phyloP scores from a whole-genome alignment of 2,329 filamentous ascomycete genomes.

The Alternaria arbusti region DNA sequence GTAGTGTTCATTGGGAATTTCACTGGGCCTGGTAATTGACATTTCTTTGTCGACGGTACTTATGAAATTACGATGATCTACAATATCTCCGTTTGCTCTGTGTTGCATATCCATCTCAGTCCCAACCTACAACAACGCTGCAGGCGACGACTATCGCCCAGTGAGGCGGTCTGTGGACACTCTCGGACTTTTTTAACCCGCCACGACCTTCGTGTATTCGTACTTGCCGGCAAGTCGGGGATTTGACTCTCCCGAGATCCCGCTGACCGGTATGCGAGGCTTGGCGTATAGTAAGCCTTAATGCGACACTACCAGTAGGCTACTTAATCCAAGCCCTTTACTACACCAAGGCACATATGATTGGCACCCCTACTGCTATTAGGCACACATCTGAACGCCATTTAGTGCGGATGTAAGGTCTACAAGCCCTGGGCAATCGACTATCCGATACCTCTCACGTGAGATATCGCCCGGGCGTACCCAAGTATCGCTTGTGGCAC shows the following conservation, averaged over 20 bases:
- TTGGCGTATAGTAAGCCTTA: background rate
- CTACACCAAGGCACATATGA: background rate
- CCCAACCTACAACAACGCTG: background rate
- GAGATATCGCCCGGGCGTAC: background rate
- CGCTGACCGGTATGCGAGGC: background rate
- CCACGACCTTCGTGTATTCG: background rate
- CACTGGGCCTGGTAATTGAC: conserved; percentile 40
- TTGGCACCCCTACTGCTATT: background rate
- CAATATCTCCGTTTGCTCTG: background rate
- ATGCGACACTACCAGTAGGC: background rate
- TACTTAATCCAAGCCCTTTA: background rate
- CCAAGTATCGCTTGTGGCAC: background rate
- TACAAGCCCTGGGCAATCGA: background rate
- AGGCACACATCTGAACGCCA: background rate
- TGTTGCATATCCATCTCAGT: background rate
- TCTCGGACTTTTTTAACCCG: background rate
- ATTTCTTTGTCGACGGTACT: background rate
- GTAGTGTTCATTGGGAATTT: conserved; percentile 52
- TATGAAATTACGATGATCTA: background rate
- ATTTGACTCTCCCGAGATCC: background rate
- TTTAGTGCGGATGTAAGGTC: background rate
- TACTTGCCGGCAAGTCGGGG: background rate
- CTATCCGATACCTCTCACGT: background rate
- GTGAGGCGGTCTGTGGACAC: background rate
- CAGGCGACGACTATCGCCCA: background rate